Conservation (phyloP, 2,329 filamentous ascomycete genomes). For the Phyllosticta paracitricarpa region DNA sequence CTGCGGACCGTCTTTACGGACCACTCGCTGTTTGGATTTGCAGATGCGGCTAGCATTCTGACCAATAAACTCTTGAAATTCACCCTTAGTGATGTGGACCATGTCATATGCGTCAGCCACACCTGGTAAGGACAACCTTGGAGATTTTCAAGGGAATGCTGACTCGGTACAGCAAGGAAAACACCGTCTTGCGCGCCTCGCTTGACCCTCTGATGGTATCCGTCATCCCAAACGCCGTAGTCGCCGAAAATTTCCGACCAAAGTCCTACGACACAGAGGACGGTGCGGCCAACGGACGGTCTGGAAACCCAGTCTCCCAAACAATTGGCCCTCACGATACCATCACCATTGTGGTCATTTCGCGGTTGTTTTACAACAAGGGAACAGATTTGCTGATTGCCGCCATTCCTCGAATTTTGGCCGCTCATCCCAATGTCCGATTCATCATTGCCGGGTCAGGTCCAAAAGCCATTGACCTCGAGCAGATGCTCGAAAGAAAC, state of each 20-base stretch:
- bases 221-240: slow-evolving; percentile 93
- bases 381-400: slow-evolving; percentile 95
- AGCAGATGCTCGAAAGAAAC: slow-evolving; percentile 95
- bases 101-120: slow-evolving; percentile 97
- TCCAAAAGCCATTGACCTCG: slow-evolving; percentile 92
- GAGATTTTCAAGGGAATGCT: background rate
- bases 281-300: slow-evolving; percentile 14
- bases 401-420: slow-evolving; percentile 84
- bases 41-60: slow-evolving; percentile 88
- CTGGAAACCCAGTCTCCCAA: slow-evolving; percentile 45
- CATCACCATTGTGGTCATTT: slow-evolving; percentile 95
- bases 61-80: slow-evolving; percentile 98
- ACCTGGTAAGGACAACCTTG: slow-evolving; percentile 58
- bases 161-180: slow-evolving; percentile 67
- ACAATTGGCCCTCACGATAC: slow-evolving; percentile 72
- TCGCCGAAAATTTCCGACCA: slow-evolving; percentile 89
- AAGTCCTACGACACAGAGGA: slow-evolving; percentile 35
- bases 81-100: slow-evolving; percentile 88
- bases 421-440: slow-evolving; percentile 80
- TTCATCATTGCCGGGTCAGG: slow-evolving; percentile 96
- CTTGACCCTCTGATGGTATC: slow-evolving; percentile 95
- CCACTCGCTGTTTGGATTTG: slow-evolving; percentile 94
- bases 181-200: slow-evolving; percentile 87
- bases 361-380: slow-evolving; percentile 96
- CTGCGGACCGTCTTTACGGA: slow-evolving; percentile 93